phyloP scores from a whole-genome alignment of 1,284 basidiomycete genomes.

The Cystobasidium pallidum region DNA sequence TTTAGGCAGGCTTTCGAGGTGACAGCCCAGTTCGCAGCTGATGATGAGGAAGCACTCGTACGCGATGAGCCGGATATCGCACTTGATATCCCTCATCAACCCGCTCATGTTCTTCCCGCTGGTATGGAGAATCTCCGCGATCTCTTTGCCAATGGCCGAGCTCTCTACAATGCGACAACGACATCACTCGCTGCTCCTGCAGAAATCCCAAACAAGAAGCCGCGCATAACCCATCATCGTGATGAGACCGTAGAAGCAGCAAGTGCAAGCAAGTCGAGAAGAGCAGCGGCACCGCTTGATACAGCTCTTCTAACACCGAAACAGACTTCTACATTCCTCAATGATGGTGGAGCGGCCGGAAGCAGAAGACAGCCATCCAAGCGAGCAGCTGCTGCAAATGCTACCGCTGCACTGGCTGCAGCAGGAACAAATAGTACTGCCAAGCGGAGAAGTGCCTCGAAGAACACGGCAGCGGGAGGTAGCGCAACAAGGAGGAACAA shows the following conservation, averaged over 20 bases:
- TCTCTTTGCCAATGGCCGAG: constrained; percentile 31
- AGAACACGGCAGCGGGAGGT: neutral
- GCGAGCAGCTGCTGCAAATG: constrained; percentile 6
- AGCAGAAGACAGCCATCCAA: constrained; percentile 8
- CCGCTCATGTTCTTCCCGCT: neutral
- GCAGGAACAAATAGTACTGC: neutral
- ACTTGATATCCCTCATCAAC: neutral
- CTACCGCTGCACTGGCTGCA: neutral
- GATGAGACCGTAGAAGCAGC: constrained; percentile 4
- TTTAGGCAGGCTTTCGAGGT: neutral
- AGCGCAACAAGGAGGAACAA: constrained; percentile 43
- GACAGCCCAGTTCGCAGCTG: neutral
- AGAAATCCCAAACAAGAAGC: constrained; percentile 40
- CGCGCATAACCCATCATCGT: neutral
- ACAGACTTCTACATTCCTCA: neutral
- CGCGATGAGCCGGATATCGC: neutral
- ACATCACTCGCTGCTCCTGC: constrained; percentile 40
- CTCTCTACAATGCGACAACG: constrained; percentile 36
- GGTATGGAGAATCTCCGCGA: constrained; percentile 21
- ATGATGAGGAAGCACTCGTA: neutral
- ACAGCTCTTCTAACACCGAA: constrained; percentile 13
- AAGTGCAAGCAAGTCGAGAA: constrained; percentile 2
- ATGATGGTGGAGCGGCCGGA: neutral
- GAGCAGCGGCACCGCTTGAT: constrained; percentile 25
- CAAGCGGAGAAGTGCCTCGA: constrained; percentile 5